Base-by-base conservation (phyloP, 1,284 basidiomycete genomes). In the Paramarasmius palmivorus region DNA sequence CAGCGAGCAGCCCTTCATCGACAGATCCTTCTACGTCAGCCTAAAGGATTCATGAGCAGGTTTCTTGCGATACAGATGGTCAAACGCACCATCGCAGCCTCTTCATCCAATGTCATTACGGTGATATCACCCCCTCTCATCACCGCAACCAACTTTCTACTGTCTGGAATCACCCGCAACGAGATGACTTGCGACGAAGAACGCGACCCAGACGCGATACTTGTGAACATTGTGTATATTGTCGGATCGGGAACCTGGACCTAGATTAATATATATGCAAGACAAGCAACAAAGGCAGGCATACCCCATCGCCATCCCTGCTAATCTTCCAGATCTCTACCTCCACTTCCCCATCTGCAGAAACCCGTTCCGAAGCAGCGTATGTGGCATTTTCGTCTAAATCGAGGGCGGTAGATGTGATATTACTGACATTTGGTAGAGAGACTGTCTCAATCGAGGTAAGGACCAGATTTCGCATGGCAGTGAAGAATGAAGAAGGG, bases 1-100 rank as follows among this genome's bases (percentile, higher is more conserved):
- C 94, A 2, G 89, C 87, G 40, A 84, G 73, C 50, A 99, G 88
- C 0, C 93, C 94, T 23, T 84, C 79, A 55, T 97, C 93, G 14
- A 98, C 83, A 0, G 88, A 88, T 4, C 96, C 95, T 49, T 95
- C 86, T 4, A 92, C 80, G 59, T 95, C 91, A 42, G 81, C 71
- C 84, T 85, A 70, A 38, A 42, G 26, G 29, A 55, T 57, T 47
- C 34, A 56, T 29, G 59, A 54, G 41, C 55, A 52, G 35, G 57
- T 57, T 48, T 32, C 20, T 48, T 14, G 49, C 19, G 42, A 39
- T 54, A 19, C 49, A 47, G 36, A 52, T 32, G 22, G 41, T 5
- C 10, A 3, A 46, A 64, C 76, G 54, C 56, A 82, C 81, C 45
- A 68, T 58, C 41, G 76, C 62, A 3, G 71, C 61, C n/a, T 79